Percentiles rank a stretch among this genome's conserved stretches.
phyloP scores from a whole-genome alignment of 2,329 filamentous ascomycete species.

The Botrytis cinerea region DNA sequence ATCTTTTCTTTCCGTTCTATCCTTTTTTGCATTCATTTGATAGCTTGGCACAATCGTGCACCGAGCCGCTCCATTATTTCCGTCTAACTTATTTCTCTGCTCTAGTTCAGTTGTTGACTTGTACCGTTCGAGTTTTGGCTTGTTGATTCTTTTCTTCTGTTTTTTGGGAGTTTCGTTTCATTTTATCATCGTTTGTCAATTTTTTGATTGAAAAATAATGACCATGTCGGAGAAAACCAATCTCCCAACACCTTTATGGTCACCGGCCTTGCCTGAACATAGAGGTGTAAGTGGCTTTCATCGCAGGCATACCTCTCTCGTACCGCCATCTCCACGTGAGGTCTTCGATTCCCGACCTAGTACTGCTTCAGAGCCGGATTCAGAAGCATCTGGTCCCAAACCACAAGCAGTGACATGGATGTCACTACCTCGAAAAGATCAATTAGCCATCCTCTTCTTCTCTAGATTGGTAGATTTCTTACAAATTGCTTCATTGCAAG shows the following conservation, averaged over 20 bases:
- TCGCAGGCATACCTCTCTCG: conserved; percentile 16
- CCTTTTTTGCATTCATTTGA: neutral
- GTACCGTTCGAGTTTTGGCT: neutral
- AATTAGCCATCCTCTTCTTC: conserved; percentile 75
- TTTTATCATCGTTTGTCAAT: neutral
- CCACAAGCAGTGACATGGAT: conserved; percentile 61
- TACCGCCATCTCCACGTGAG: conserved; percentile 17
- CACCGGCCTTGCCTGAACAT: neutral
- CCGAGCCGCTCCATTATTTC: neutral
- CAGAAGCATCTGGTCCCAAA: conserved; percentile 18
- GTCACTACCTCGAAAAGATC: conserved; percentile 73
- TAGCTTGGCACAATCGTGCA: conserved; percentile 3
- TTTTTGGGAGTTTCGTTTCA: neutral
- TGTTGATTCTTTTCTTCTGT: neutral
- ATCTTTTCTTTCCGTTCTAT: neutral
- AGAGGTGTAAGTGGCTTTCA: conserved; percentile 10
- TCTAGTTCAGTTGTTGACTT: neutral
- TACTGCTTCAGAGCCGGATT: conserved; percentile 12
- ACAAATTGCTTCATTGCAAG: conserved; percentile 68
- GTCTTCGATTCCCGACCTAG: conserved; percentile 4
- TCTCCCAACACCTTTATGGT: neutral
- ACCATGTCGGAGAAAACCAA: conserved; percentile 9
- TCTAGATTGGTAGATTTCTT: conserved; percentile 80
- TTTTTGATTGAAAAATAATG: neutral
- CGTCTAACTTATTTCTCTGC: neutral